Evolutionary conservation across 1,284 basidiomycete genomes (phyloP).

Genomic region (Papiliotrema flavescens): DNA sequence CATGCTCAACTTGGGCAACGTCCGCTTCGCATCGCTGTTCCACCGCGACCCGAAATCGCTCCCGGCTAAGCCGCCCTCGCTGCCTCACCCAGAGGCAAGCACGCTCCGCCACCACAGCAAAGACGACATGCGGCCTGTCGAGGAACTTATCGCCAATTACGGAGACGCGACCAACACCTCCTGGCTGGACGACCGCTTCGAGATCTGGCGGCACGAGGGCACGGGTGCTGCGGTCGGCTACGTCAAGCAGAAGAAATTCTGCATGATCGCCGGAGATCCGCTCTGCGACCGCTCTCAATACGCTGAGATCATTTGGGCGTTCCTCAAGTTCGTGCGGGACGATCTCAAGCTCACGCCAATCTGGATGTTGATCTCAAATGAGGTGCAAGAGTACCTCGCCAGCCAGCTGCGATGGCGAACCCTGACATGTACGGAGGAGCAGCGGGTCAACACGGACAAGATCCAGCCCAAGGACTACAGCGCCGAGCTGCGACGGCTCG

Average conservation of each 20-base stretch:
- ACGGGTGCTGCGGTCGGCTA: slow-evolving; percentile 57
- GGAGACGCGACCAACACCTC: slow-evolving; percentile 59
- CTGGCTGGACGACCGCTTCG: slow-evolving; percentile 58
- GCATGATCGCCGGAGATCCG: slow-evolving; percentile 55
- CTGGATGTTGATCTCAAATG: slow-evolving; percentile 55
- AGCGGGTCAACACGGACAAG: slow-evolving; percentile 54
- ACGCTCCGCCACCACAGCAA: slow-evolving; percentile 8
- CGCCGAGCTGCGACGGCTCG: slow-evolving; percentile 53
- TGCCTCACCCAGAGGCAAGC: slow-evolving; percentile 26
- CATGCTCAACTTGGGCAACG: slow-evolving; percentile 50
- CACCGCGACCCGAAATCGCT: slow-evolving; percentile 45
- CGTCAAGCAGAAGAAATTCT: slow-evolving; percentile 47
- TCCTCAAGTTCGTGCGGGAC: slow-evolving; percentile 47
- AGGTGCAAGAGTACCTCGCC: slow-evolving; percentile 54
- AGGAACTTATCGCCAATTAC: slow-evolving; percentile 56
- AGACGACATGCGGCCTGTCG: slow-evolving; percentile 29
- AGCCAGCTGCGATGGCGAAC: slow-evolving; percentile 55
- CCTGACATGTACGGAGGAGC: slow-evolving; percentile 56
- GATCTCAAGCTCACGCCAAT: slow-evolving; percentile 54
- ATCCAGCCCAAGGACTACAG: slow-evolving; percentile 51
- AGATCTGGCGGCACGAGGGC: slow-evolving; percentile 53
- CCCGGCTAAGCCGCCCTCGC: slow-evolving; percentile 16
- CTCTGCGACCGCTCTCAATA: slow-evolving; percentile 53
- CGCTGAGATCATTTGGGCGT: slow-evolving; percentile 50
- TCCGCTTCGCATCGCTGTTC: slow-evolving; percentile 52